Conservation (phyloP, 2,329 filamentous ascomycete species). For the Grosmannia huntii region DNA sequence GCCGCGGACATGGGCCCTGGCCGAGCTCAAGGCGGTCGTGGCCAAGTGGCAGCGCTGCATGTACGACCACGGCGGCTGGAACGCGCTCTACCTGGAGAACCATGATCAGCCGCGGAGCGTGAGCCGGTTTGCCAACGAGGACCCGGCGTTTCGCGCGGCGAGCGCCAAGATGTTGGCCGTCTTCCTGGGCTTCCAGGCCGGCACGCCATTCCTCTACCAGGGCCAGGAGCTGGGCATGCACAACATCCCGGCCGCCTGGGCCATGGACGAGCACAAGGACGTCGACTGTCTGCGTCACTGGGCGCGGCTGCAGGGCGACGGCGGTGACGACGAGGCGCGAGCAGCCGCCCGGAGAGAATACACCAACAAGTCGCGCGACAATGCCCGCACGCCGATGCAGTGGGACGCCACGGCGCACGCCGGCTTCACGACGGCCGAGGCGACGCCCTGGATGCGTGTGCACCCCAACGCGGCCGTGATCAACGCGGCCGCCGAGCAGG, state of each 20-base stretch:
- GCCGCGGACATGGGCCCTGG: neutral
- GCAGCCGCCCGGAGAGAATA: neutral
- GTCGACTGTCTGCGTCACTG: constrained; percentile 15
- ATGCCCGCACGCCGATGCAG: constrained; percentile 6
- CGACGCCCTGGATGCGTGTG: constrained; percentile 3
- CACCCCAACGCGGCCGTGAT: constrained; percentile 1
- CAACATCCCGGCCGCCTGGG: constrained; percentile 37
- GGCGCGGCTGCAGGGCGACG: neutral
- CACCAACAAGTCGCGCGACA: constrained; percentile 4
- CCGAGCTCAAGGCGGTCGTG: neutral
- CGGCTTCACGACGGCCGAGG: neutral
- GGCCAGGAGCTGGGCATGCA: constrained; percentile 48
- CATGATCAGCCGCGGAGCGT: constrained; percentile 47
- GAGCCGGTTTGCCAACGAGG: constrained; percentile 34
- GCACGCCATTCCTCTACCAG: constrained; percentile 46
- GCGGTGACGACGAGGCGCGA: neutral
- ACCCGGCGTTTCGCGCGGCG: constrained; percentile 19
- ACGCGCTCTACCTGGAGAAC: constrained; percentile 48
- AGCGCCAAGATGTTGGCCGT: constrained; percentile 40
- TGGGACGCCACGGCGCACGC: constrained; percentile 2
- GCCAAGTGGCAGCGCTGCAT: constrained; percentile 30
- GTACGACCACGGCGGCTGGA: constrained; percentile 40
- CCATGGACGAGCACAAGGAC: constrained; percentile 32
- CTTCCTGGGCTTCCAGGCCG: constrained; percentile 30
- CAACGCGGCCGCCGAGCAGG: constrained; percentile 1